Conservation (phyloP, 176 grass and related monocot species). For the Otatea glauca region DNA sequence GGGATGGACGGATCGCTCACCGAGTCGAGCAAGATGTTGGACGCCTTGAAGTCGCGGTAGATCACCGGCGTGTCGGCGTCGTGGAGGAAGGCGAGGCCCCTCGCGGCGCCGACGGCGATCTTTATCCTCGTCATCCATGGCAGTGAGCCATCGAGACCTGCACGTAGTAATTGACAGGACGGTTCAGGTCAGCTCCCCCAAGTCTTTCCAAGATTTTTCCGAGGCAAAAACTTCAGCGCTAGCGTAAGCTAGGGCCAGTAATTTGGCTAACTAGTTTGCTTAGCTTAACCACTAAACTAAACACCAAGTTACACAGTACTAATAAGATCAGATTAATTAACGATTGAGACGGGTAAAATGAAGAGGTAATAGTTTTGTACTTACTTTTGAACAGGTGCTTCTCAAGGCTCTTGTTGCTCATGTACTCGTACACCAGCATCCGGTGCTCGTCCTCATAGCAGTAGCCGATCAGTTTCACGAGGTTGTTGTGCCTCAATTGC, state of each 20-base stretch:
- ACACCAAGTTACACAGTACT: neutral
- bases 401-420: constrained; percentile 71
- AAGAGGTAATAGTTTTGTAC: neutral
- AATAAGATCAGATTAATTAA: neutral
- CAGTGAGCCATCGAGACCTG: constrained; percentile 54
- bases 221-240: neutral
- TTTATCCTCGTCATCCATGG: constrained; percentile 80
- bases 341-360: neutral
- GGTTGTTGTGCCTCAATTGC: constrained; percentile 62
- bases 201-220: neutral
- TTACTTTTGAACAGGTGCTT: constrained; percentile 87
- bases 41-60: constrained; percentile 96
- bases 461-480: constrained; percentile 77
- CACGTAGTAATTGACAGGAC: constrained; percentile 11
- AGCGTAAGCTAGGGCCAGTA: neutral
- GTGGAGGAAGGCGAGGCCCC: constrained; percentile 91
- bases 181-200: constrained; percentile 17
- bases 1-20: constrained; percentile 44
- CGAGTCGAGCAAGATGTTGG: constrained; percentile 79
- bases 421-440: constrained; percentile 88
- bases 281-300: neutral
- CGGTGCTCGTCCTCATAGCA: constrained; percentile 86
- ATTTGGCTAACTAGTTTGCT: neutral
- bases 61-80: constrained; percentile 77
- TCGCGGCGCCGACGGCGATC: constrained; percentile 77